Evolutionary conservation across 805 yeast genomes (phyloP).

Genomic region (Candida oleophila): DNA sequence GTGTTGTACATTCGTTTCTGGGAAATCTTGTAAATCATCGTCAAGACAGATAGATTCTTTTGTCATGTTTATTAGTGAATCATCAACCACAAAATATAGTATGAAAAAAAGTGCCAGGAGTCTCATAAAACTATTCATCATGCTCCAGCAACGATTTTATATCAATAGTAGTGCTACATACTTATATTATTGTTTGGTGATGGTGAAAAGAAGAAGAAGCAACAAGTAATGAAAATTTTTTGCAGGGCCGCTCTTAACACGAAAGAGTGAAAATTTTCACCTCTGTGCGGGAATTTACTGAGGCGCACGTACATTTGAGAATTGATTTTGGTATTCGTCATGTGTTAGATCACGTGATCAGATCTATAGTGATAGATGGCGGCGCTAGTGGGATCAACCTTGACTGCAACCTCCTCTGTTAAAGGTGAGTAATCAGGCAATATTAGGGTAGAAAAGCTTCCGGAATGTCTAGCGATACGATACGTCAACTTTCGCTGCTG

Average conservation of each 20-base stretch:
- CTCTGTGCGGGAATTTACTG: constrained; percentile 1
- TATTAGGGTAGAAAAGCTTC: too few relatives aligned
- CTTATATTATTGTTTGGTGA: background rate
- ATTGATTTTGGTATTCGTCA: background rate
- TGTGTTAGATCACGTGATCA: background rate
- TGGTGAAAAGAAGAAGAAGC: background rate
- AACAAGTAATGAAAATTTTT: constrained; percentile 3
- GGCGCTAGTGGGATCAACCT: too few relatives aligned
- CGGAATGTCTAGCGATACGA: constrained; percentile 5
- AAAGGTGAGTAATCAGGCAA: too few relatives aligned
- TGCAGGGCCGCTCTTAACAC: too few relatives aligned
- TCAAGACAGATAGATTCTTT: constrained; percentile 20
- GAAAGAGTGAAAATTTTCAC: constrained; percentile 3
- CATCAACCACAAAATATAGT: background rate
- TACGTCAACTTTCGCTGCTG: constrained; percentile 18
- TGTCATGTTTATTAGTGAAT: constrained; percentile 10
- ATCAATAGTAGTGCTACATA: background rate
- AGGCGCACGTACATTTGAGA: background rate
- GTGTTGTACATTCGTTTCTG: background rate
- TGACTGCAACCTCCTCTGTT: too few relatives aligned
- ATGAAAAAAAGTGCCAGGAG: too few relatives aligned
- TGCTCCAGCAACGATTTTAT: too few relatives aligned
- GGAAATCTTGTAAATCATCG: constrained; percentile 8
- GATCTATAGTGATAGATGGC: constrained; percentile 1
- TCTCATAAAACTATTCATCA: too few relatives aligned